Evolutionary conservation across 768 basidiomycete genomes (phyloP).

Genomic region (Pleurotus tuoliensis): DNA sequence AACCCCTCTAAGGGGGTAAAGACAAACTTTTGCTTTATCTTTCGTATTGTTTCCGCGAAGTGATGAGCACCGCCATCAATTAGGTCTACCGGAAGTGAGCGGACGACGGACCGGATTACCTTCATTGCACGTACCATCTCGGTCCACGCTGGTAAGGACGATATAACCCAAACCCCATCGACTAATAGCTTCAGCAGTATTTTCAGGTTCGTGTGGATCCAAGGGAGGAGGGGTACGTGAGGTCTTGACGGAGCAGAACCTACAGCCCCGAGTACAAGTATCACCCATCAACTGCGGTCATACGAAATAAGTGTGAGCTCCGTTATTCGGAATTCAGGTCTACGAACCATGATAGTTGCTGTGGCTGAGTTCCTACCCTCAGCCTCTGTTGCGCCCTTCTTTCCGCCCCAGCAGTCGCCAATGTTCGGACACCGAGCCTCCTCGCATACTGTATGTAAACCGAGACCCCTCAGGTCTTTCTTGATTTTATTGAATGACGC

Average conservation of each 20-base stretch:
- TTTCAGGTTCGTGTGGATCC: constrained; percentile 95
- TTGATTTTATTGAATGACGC: constrained; percentile 89
- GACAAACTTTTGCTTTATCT: constrained; percentile 90
- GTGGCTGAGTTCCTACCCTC: constrained; percentile 84
- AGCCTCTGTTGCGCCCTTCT: constrained; percentile 55
- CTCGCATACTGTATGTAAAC: constrained; percentile 95
- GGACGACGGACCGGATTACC: neutral
- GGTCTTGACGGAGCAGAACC: constrained; percentile 97
- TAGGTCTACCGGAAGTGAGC: constrained; percentile 57
- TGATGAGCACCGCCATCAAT: constrained; percentile 89
- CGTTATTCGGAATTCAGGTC: too few species aligned
- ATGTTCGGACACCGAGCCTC: constrained; percentile 99
- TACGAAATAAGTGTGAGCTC: neutral
- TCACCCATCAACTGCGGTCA: constrained; percentile 88
- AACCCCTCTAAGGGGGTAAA: neutral
- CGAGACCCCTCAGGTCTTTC: constrained; percentile 88
- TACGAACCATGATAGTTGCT: constrained; percentile 93
- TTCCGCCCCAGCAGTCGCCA: constrained; percentile 99
- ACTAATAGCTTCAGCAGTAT: constrained; percentile 96
- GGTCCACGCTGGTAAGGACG: constrained; percentile 93
- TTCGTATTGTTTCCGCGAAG: constrained; percentile 92
- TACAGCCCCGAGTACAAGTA: constrained; percentile 95
- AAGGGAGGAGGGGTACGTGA: constrained; percentile 83
- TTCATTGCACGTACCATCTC: constrained; percentile 68
- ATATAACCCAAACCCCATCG: constrained; percentile 99